Evolutionary conservation across 2,329 filamentous ascomycete genomes (phyloP), one percentile per base, ranked within the genome.

Genomic region (Nothopassalora personata): DNA sequence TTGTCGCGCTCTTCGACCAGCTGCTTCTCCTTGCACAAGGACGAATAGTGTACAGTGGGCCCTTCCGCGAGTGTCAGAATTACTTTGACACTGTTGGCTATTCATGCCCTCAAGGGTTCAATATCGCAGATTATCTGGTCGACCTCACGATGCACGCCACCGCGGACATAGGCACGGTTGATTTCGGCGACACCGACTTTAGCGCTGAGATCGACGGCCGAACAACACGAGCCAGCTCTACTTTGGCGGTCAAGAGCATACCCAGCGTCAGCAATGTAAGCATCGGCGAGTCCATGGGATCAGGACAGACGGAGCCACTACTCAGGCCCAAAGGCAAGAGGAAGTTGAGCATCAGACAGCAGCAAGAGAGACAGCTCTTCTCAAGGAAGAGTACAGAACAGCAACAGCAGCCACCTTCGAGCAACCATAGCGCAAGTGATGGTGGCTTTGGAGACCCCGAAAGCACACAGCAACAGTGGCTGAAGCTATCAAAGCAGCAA

Each of bases 71-170:
- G 64, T 99, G 94, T 71, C 94, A 99, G 73, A 80, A 84, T 19
- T 99, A 97, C 72, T 99, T 99, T 68, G 91, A 97, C 70, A 83
- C 86, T 50, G 87, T 96, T 61, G 95, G 94, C 47, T 99, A 97
- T 73, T 81, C 89, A 52, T 99, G 95, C 70, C 94, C 94, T 10
- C 88, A 92, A 27, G 95, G 95, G 1, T 99, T 97, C 82, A 99
- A 99, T 70, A 97, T 99, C 74, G 94, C 94, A 4, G 94, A 99
- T 73, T 99, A 97, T 71, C 83, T 99, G 5, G 92, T 99, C 31
- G 94, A 99, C 72, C 81, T 99, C 45, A 97, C 94, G 0, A 97
- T 99, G 93, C 94, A 99, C 72, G 92, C 91, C 27, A 85, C 89
- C 59, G 80, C 81, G 54, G 78, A 81, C 13, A 77, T 75, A 39